Percentiles rank a stretch among this genome's conserved stretches.
Evolutionary conservation across 768 basidiomycete genomes (phyloP).

Genomic region (Lactarius sanguifluus): DNA sequence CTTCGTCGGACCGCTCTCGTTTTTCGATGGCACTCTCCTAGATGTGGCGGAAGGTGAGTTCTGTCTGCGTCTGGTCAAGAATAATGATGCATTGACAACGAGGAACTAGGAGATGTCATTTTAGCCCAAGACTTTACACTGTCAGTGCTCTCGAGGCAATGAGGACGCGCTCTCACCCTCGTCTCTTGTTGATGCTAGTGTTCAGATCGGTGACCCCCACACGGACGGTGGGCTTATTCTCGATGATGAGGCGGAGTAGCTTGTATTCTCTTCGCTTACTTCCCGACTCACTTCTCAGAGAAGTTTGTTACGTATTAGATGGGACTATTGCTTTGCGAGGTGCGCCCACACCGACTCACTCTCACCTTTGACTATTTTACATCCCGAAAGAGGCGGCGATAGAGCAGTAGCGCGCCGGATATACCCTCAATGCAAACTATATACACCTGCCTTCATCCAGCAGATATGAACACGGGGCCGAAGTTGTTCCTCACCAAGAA

Average conservation of each 20-base stretch:
- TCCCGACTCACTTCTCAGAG: constrained; percentile 57
- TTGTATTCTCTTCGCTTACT: constrained; percentile 60
- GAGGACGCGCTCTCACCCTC: constrained; percentile 26
- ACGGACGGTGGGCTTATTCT: constrained; percentile 66
- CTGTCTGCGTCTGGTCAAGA: neutral
- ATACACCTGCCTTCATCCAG: constrained; percentile 37
- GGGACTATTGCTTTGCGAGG: constrained; percentile 73
- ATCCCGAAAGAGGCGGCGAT: constrained; percentile 48
- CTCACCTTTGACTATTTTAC: constrained; percentile 22
- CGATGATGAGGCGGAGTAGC: constrained; percentile 40
- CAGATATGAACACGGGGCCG: constrained; percentile 37
- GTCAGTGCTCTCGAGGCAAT: constrained; percentile 94
- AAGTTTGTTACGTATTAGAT: constrained; percentile 84
- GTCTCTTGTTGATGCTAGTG: constrained; percentile 13
- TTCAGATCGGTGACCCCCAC: constrained; percentile 86
- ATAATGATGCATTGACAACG: constrained; percentile 28
- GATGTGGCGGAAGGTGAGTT: constrained; percentile 48
- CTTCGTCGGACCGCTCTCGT: no score
- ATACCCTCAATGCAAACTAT: constrained; percentile 76
- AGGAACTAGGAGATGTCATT: constrained; percentile 61
- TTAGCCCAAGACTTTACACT: constrained; percentile 77
- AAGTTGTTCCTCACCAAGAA: constrained; percentile 39
- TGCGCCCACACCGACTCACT: constrained; percentile 35
- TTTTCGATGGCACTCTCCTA: no score
- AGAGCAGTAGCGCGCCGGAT: constrained; percentile 77